Evolutionary conservation across 371 early-diverging fungal species (phyloP).

Genomic region (Mucor velutinosus): DNA sequence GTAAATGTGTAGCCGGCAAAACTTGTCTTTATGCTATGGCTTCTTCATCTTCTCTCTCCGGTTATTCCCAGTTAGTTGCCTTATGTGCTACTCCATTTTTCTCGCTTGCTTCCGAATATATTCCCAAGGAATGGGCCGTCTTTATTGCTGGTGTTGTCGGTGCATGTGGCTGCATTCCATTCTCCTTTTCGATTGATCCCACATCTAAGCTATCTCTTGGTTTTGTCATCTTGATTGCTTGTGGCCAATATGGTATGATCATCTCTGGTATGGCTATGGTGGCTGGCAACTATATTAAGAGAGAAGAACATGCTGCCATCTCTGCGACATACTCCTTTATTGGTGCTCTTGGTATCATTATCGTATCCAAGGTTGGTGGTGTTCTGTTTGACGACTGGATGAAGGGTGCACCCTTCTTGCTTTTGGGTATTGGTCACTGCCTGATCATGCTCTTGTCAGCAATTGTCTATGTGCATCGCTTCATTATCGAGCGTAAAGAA

Average conservation of each 20-base stretch:
- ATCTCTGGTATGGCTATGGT: conserved; percentile 71
- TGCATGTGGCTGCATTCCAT: conserved; percentile 61
- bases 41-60: conserved; percentile 63
- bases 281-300: conserved; percentile 53
- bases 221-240: conserved; percentile 62
- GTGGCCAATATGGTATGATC: conserved; percentile 79
- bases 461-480: conserved; percentile 3
- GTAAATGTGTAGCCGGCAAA: conserved; percentile 46
- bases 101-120: conserved; percentile 49
- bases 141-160: conserved; percentile 60
- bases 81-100: conserved; percentile 71
- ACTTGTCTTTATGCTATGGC: conserved; percentile 50
- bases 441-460: conserved; percentile 27
- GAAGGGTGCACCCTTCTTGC: conserved; percentile 63
- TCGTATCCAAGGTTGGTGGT: conserved; percentile 60
- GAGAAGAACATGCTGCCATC: conserved; percentile 62
- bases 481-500: not conserved
- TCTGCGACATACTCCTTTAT: conserved; percentile 72
- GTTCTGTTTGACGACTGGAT: conserved; percentile 64
- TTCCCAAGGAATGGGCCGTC: conserved; percentile 51
- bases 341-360: conserved; percentile 61
- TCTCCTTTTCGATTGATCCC: conserved; percentile 63
- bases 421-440: conserved; percentile 57
- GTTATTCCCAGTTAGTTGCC: conserved; percentile 73
- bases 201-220: conserved; percentile 50